Evolutionary conservation across 2,329 filamentous ascomycete genomes (phyloP).

Genomic region (Coleophoma eucalyptorum): DNA sequence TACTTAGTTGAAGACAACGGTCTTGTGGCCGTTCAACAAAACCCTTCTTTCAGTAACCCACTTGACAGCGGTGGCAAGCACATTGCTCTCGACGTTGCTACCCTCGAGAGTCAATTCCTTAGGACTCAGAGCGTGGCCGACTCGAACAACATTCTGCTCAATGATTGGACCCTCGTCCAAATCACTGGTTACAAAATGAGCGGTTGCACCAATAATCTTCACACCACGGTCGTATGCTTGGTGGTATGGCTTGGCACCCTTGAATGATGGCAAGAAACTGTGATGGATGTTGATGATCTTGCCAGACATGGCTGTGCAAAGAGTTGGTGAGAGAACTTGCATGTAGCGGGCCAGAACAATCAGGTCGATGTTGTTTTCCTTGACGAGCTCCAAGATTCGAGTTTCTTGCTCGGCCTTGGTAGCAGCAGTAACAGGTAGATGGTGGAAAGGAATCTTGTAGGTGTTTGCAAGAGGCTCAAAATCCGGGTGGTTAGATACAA

Average conservation of each 20-base stretch:
- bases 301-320: conserved; percentile 77
- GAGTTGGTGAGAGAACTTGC: conserved; percentile 73
- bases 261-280: conserved; percentile 81
- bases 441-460: conserved; percentile 76
- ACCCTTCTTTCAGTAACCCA: conserved; percentile 78
- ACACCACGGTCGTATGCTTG: conserved; percentile 83
- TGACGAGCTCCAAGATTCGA: conserved; percentile 67
- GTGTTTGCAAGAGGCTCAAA: conserved; percentile 64
- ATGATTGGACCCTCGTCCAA: conserved; percentile 86
- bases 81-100: conserved; percentile 80
- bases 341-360: conserved; percentile 83
- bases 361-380: conserved; percentile 68
- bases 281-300: conserved; percentile 93
- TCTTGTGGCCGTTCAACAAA: conserved; percentile 76
- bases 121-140: conserved; percentile 72
- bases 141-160: conserved; percentile 74
- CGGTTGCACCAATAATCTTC: conserved; percentile 84
- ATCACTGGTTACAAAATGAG: conserved; percentile 82
- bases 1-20: conserved; percentile 61
- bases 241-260: conserved; percentile 85
- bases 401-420: conserved; percentile 73
- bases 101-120: conserved; percentile 77
- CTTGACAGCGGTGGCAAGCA: conserved; percentile 76
- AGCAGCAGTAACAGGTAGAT: conserved; percentile 75
- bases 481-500: conserved; percentile 80